These are phyloP conservation scores for Crataegus laevigata DNA, from an alignment of 306 rosid species.

Conservation along the genomic window DNA sequence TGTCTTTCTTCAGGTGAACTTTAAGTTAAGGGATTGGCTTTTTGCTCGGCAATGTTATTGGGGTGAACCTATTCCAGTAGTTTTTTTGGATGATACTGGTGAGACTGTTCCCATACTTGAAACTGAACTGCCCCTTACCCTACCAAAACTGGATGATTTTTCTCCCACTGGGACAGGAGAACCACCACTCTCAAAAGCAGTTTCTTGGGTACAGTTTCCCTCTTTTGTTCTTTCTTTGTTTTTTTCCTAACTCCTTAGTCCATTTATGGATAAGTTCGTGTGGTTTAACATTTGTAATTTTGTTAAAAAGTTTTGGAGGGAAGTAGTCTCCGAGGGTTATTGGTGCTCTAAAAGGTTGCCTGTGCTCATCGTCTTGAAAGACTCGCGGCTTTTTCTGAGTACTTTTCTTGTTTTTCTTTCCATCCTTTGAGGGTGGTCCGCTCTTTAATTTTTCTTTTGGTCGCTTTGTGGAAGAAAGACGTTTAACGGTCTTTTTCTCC, in stretches of 20 bases:
- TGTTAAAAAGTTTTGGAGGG: too few species aligned
- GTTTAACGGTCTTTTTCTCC: too few species aligned
- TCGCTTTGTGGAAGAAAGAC: too few species aligned
- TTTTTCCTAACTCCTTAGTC: not conserved
- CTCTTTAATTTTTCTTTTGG: too few species aligned
- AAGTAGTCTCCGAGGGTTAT: too few species aligned
- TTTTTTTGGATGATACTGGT: slow-evolving; percentile 64
- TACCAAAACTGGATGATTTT: slow-evolving; percentile 95
- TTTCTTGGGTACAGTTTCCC: slow-evolving; percentile 60
- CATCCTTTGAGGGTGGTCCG: too few species aligned
- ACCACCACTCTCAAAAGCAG: slow-evolving; percentile 85
- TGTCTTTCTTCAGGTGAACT: slow-evolving; percentile 62
- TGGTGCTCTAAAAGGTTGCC: too few species aligned
- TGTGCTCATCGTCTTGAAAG: too few species aligned
- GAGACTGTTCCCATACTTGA: slow-evolving; percentile 67
- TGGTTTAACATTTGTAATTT: not conserved
- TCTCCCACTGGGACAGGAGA: slow-evolving; percentile 96
- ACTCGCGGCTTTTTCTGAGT: too few species aligned
- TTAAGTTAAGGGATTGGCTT: slow-evolving; percentile 97
- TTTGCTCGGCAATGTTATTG: slow-evolving; percentile 98
- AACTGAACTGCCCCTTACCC: slow-evolving; percentile 75
- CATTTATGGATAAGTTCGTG: not conserved
- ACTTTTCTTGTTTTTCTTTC: too few species aligned
- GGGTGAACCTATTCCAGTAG: slow-evolving; percentile 98
- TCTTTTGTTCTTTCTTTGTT: not conserved